Evolutionary conservation across 140 eudicot genomes (phyloP).

Genomic region (Erigeron philadelphicus): DNA sequence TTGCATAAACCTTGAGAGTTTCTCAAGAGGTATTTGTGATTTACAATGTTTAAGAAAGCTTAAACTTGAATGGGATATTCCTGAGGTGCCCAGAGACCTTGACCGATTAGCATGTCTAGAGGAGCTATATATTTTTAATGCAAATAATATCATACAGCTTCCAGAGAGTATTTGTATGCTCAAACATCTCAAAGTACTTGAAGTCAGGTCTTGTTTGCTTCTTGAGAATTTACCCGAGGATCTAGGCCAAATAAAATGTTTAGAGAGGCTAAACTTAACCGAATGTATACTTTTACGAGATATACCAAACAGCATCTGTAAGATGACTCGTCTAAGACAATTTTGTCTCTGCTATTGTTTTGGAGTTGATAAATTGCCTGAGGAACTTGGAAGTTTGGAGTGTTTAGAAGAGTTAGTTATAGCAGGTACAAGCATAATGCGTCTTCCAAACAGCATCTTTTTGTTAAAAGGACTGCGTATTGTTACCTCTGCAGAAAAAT

Average conservation of each 20-base stretch:
- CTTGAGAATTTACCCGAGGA: slow-evolving; percentile 19
- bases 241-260: neutral
- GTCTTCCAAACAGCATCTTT: neutral
- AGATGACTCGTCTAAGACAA: neutral
- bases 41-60: slow-evolving; percentile 6
- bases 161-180: slow-evolving; percentile 7
- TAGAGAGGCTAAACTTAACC: neutral
- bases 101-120: slow-evolving; percentile 7
- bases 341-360: neutral
- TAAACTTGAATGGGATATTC: neutral
- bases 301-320: slow-evolving; percentile 11
- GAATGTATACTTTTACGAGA: neutral
- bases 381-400: slow-evolving; percentile 2
- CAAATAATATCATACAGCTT: neutral
- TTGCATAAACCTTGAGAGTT: slow-evolving; percentile 2
- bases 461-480: neutral
- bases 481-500: neutral
- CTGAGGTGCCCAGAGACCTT: slow-evolving; percentile 15
- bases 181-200: neutral
- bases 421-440: neutral
- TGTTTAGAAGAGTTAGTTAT: slow-evolving; percentile 2
- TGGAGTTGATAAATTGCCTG: neutral
- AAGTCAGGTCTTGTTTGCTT: neutral
- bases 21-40: neutral
- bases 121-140: neutral